Base-by-base conservation (phyloP, 2,329 filamentous ascomycete genomes). In the Apiospora hydei region DNA sequence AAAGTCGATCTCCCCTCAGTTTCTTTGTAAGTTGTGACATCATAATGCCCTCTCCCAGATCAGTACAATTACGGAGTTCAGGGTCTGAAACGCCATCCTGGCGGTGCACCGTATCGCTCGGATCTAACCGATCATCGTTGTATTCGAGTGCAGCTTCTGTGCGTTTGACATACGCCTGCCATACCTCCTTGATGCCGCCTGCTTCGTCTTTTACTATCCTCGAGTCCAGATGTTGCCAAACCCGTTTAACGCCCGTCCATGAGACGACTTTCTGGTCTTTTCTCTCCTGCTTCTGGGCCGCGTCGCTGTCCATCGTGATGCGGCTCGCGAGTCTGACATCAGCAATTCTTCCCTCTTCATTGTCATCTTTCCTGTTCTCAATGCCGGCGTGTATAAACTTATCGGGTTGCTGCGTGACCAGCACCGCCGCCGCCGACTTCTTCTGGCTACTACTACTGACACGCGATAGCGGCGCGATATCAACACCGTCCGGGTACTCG, bases 91-190 rank as follows among this genome's bases (percentile, higher is more conserved):
- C 73, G 41, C 78, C 77, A 57, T 78, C 78, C 43, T 76, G 75
- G n/a, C 72, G 71, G 61, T 78, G 76, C 21, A 74, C 73, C 24
- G 69, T 74, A 67, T 78, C 75, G 26, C 74, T 76, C 3, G 72
- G 44, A 16, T 70, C 5, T 70, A 73, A 66, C 11, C 74, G 70
- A 51, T 76, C 74, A 49, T 75, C 67, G 16, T 78, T 74, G 30
- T 73, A 75, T 26, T 70, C 43, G 21, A 71, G 72, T 5, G 71
- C 67, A 30, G 69, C 71, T 16, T 74, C 76, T 26, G 69, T 69
- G 49, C 70, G 77, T 77, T 84, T 85, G 24, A 85, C 77, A 61
- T 87, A 87, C 0, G 83, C 84, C 79, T 87, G 85, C 84, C 84
- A 84, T 2, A 87, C 82, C 57, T 81, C 79, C n/a, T 68, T 46